Evolutionary conservation across 2,329 filamentous ascomycete species (phyloP).

Genomic region (Blastomyces parvus): DNA sequence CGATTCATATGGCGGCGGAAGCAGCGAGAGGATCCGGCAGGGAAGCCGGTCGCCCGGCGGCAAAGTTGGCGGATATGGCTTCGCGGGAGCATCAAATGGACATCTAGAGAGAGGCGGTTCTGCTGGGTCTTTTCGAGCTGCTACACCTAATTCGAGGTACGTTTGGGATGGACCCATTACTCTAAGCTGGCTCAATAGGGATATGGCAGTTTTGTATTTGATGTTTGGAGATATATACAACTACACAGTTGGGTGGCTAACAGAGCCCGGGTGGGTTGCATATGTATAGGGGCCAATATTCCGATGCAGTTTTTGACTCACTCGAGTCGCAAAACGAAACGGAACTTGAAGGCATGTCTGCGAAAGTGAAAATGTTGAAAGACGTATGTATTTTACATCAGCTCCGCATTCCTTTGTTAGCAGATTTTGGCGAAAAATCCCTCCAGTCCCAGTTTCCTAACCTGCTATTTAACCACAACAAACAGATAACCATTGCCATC

Average conservation of each 20-base stretch:
- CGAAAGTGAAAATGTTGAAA: conserved; percentile 83
- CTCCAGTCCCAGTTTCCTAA: not conserved
- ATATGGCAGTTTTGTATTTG: not conserved
- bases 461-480: conserved; percentile 1
- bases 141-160: conserved; percentile 62
- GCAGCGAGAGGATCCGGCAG: conserved; percentile 33
- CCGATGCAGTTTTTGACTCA: conserved; percentile 80
- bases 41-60: conserved; percentile 32
- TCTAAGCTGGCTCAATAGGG: not conserved
- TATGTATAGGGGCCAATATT: conserved; percentile 68
- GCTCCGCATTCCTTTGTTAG: not conserved
- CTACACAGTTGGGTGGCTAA: not conserved
- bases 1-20: conserved; percentile 59
- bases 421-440: conserved; percentile 1
- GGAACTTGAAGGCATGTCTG: conserved; percentile 80
- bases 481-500: conserved; percentile 78
- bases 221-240: not conserved
- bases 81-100: conserved; percentile 14
- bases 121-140: conserved; percentile 45
- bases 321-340: conserved; percentile 92
- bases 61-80: conserved; percentile 25
- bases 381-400: conserved; percentile 51
- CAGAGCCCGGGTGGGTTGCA: not conserved
- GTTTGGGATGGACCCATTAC: conserved; percentile 17
- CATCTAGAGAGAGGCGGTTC: conserved; percentile 7